Evolutionary conservation across 306 rosid genomes (phyloP).

Genomic region (Mimosa pudica): DNA sequence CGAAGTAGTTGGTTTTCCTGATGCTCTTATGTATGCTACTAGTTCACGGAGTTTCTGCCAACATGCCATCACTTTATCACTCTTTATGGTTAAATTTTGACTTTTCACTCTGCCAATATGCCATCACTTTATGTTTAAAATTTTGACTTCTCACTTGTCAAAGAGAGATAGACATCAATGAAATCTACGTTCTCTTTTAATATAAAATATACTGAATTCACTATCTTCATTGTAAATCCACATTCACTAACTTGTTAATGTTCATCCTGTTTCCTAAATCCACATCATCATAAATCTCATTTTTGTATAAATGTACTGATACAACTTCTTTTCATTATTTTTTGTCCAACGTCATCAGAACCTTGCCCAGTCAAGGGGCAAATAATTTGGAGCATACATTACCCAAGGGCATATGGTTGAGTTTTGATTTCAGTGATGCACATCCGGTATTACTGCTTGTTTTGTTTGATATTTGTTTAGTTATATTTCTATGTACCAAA

Average conservation of each 20-base stretch:
- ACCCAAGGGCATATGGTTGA: conserved; percentile 83
- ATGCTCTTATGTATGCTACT: conserved; percentile 26
- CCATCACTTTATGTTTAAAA: conserved; percentile 13
- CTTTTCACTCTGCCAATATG: conserved; percentile 10
- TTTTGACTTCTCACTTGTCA: conserved; percentile 16
- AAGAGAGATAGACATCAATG: conserved; percentile 15
- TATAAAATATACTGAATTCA: conserved; percentile 22
- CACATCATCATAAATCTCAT: neutral
- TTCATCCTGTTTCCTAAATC: neutral
- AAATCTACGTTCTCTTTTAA: neutral
- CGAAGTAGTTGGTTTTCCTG: conserved; percentile 29
- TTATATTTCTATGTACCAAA: conserved; percentile 3
- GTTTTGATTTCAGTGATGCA: conserved; percentile 76
- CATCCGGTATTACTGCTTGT: conserved; percentile 63
- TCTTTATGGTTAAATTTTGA: conserved; percentile 12
- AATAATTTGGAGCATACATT: conserved; percentile 53
- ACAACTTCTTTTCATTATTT: conserved; percentile 11
- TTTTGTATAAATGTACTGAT: conserved; percentile 38
- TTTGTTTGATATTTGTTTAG: conserved; percentile 12
- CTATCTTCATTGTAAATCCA: conserved; percentile 24
- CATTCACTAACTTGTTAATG: neutral
- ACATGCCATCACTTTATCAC: neutral
- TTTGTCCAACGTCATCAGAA: conserved; percentile 47
- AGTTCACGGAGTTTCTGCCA: neutral
- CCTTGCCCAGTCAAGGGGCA: conserved; percentile 51